Base-by-base conservation (phyloP, 2,329 filamentous ascomycete species). In the Pyrenophora tritici-repentis region DNA sequence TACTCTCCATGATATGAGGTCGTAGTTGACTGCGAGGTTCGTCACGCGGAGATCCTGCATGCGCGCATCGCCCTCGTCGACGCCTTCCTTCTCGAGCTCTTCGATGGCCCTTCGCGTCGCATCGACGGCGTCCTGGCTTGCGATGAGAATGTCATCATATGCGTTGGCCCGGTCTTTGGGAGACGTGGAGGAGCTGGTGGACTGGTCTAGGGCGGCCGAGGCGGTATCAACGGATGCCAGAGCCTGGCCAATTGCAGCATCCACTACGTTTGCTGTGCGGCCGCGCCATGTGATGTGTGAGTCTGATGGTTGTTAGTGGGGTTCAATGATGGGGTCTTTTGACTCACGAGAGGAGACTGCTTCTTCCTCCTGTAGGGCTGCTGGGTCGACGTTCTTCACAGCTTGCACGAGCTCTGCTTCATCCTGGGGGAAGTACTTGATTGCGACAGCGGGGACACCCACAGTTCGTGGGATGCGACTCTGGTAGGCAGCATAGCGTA, bases 31-130 rank as follows among this genome's bases (percentile, higher is more conserved):
- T 1, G 93, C 91, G 0, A 95, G 95, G 55, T 89, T 88, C 3
- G 92, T 96, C 51, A 99, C 88, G 61, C 96, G 92, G 38, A 99
- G 78, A 63, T 91, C 87, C 75, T 99, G 94, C 86, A 99, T 91
- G 50, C 91, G 85, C 31, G 85, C 77, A 67, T 99, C 93, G 49
- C 90, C 86, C 70, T 91, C 89, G 17, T 90, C 83, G 12, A 96
- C 84, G 1, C 91, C 89, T 71, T 99, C 94, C 53, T 83, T 86
- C 42, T 85, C 84, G 50, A 97, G 79, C 72, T 97, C 94, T 59
- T 97, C 93, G 53, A 97, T 96, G 9, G 91, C 91, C 63, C 89
- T 86, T 74, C 96, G 95, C 0, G 92, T 94, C 4, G 91, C 91
- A 75, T 99, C 94, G 16, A 93, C 91, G 3, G 90, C 91, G 70